Conservation (phyloP, 805 yeast genomes). For the Candida ovalis region DNA sequence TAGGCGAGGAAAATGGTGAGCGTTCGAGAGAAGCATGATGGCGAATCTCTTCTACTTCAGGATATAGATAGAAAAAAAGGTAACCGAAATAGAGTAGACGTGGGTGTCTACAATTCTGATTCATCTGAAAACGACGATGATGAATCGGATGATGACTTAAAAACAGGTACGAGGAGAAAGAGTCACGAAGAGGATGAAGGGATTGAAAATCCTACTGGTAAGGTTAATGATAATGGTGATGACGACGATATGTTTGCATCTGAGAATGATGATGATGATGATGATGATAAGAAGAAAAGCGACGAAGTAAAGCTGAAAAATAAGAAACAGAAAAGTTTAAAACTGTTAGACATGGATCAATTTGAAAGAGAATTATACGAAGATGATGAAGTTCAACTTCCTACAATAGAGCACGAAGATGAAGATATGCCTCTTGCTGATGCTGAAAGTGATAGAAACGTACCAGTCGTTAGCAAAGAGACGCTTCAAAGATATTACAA, state of each 20-base stretch:
- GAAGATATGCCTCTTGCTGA: constrained; percentile 2
- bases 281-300: constrained; percentile 1
- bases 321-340: constrained; percentile 10
- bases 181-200: constrained; percentile 15
- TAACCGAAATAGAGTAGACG: constrained; percentile 5
- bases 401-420: constrained; percentile 5
- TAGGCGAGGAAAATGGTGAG: background rate
- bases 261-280: constrained; percentile 17
- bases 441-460: constrained; percentile 6
- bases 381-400: constrained; percentile 9
- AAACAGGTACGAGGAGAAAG: background rate
- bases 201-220: background rate
- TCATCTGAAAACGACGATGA: constrained; percentile 20
- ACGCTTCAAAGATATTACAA: constrained; percentile 24
- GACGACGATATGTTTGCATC: constrained; percentile 42
- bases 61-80: constrained; percentile 17
- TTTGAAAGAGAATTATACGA: constrained; percentile 31
- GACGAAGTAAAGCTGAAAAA: constrained; percentile 3
- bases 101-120: constrained; percentile 21
- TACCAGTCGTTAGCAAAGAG: constrained; percentile 3
- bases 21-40: constrained; percentile 1
- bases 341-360: constrained; percentile 33
- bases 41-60: constrained; percentile 14
- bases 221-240: constrained; percentile 18
- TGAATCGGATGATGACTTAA: constrained; percentile 10